Percentiles rank a stretch among this genome's conserved stretches.
Evolutionary conservation across 176 grass and related monocot genomes (phyloP).

Genomic region (Raddia distichophylla): DNA sequence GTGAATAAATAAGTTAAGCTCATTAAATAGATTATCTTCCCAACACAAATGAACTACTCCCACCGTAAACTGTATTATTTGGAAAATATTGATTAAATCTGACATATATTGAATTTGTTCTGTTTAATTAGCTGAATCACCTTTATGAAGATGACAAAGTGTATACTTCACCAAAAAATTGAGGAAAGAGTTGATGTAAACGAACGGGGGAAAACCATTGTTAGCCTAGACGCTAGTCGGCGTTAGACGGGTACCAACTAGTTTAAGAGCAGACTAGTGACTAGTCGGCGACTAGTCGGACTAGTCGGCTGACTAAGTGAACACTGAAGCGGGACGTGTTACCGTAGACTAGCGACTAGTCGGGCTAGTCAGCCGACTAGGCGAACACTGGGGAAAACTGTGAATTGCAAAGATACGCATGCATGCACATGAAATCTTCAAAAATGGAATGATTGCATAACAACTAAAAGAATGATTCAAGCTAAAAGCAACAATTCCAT

Average conservation of each 20-base stretch:
- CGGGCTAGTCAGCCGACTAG: too few relatives aligned
- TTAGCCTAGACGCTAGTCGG: too few relatives aligned
- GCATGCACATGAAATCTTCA: neutral
- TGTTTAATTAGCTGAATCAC: neutral
- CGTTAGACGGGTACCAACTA: too few relatives aligned
- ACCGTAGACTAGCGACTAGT: too few relatives aligned
- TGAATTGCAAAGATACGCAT: neutral
- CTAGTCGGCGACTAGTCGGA: too few relatives aligned
- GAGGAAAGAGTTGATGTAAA: neutral
- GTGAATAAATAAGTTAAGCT: neutral
- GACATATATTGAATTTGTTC: conserved; percentile 3
- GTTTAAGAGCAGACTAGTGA: too few relatives aligned
- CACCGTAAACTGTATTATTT: neutral
- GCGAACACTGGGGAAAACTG: too few relatives aligned
- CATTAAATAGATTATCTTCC: neutral
- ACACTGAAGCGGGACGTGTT: too few relatives aligned
- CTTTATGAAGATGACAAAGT: neutral
- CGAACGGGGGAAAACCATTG: neutral
- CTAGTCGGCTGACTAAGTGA: too few relatives aligned
- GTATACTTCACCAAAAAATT: neutral
- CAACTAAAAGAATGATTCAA: neutral
- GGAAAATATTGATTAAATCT: conserved; percentile 13
- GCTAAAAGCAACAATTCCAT: neutral
- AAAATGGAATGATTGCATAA: neutral
- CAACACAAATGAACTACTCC: neutral